These are phyloP conservation scores for Debaryomyces maramus DNA, from an alignment of 805 yeast species.

Conservation along the genomic window DNA sequence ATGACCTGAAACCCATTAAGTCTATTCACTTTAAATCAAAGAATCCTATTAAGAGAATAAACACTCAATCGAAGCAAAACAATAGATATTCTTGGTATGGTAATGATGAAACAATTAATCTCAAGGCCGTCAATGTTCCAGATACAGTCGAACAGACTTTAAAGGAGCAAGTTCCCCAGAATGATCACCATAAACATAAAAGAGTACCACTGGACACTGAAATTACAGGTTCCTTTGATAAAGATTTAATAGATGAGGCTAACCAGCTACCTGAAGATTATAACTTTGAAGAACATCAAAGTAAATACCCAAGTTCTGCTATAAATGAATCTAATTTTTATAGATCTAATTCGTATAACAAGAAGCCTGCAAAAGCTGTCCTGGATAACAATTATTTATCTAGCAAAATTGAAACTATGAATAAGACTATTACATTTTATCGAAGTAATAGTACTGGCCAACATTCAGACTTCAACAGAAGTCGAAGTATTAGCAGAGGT, in stretches of 20 bases:
- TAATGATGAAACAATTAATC: constrained; percentile 24
- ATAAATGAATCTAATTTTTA: constrained; percentile 14
- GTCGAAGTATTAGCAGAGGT: constrained; percentile 26
- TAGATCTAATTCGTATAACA: constrained; percentile 41
- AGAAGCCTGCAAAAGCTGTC: constrained; percentile 32
- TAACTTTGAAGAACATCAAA: constrained; percentile 34
- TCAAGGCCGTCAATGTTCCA: constrained; percentile 6
- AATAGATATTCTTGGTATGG: constrained; percentile 33
- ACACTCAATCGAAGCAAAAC: background rate
- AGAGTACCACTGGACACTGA: constrained; percentile 2
- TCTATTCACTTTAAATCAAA: background rate
- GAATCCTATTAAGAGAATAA: constrained; percentile 2
- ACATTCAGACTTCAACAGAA: constrained; percentile 11
- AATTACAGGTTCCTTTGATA: constrained; percentile 16
- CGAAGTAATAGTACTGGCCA: constrained; percentile 24
- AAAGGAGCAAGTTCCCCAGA: background rate
- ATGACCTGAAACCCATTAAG: background rate
- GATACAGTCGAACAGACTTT: background rate
- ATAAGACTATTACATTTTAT: constrained; percentile 45
- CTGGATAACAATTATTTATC: constrained; percentile 22
- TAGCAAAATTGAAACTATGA: constrained; percentile 36
- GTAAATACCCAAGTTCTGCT: constrained; percentile 3
- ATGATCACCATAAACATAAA: background rate
- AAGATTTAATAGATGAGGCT: constrained; percentile 36
- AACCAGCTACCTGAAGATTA: constrained; percentile 39